A percentile compares a stretch with the other conserved stretches of the same genome.
Conservation (phyloP, 2,329 filamentous ascomycete genomes). For the Aplosporella prunicola region DNA sequence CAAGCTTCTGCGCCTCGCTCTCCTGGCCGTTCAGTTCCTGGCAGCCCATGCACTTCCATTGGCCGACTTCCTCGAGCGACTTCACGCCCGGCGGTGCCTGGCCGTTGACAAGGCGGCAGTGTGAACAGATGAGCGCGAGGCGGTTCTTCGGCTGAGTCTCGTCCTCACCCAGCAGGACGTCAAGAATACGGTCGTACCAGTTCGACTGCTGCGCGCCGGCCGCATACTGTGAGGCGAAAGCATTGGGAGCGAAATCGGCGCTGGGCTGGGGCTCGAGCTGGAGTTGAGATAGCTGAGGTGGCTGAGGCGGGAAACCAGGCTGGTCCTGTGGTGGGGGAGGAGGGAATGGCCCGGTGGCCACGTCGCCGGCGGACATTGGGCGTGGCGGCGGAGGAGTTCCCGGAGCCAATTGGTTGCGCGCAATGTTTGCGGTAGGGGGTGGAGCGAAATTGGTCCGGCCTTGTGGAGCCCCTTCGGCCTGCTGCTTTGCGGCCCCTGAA, state of each 20-base stretch:
- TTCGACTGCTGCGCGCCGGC: constrained; percentile 39
- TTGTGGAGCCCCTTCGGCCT: constrained; percentile 2
- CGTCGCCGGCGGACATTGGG: too few species aligned
- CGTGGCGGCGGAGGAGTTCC: constrained; percentile 21
- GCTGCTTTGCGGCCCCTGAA: constrained; percentile 23
- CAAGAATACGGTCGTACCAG: constrained; percentile 93
- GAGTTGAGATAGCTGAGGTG: constrained; percentile 7
- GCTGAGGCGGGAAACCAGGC: constrained; percentile 12
- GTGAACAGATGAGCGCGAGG: constrained; percentile 72
- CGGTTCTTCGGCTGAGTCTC: constrained; percentile 88
- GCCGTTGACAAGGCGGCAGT: constrained; percentile 84
- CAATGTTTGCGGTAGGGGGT: constrained; percentile 58
- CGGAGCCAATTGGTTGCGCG: constrained; percentile 21
- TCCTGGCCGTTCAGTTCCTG: constrained; percentile 71
- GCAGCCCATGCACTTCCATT: constrained; percentile 85
- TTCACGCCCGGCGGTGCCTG: constrained; percentile 84
- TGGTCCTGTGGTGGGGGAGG: constrained; percentile 11
- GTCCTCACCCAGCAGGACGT: constrained; percentile 87
- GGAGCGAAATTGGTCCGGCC: constrained; percentile 47
- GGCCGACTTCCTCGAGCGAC: constrained; percentile 66
- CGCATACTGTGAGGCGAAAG: constrained; percentile 43
- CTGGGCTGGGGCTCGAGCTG: constrained; percentile 17
- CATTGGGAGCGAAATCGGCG: constrained; percentile 68
- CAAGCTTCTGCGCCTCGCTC: constrained; percentile 63
- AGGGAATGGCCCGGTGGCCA: constrained; percentile 1